Evolutionary conservation across 768 basidiomycete genomes (phyloP).

Genomic region (Boletellus emodensis): DNA sequence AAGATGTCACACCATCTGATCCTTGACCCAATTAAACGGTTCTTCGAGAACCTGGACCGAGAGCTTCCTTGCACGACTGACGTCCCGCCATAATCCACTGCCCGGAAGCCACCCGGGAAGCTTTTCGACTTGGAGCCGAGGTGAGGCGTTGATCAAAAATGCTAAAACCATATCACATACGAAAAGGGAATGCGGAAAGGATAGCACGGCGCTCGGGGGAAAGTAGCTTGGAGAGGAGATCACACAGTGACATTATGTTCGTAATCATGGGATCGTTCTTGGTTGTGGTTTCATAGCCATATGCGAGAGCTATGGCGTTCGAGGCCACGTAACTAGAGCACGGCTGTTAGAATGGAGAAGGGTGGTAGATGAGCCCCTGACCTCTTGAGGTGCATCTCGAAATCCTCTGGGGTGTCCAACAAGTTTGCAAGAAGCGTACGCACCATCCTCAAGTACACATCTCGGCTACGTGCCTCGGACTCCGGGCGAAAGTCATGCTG

Average conservation of each 20-base stretch:
- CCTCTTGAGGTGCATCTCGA: background rate
- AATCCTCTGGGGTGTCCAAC: background rate
- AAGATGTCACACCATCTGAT: background rate
- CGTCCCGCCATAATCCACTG: background rate
- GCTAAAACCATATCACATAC: background rate
- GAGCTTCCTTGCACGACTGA: background rate
- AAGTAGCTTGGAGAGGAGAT: background rate
- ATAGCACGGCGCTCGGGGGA: background rate
- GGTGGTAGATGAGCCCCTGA: background rate
- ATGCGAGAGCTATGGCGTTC: background rate
- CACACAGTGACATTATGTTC: background rate
- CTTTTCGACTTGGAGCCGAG: background rate
- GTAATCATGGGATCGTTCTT: background rate
- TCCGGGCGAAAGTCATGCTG: constrained; percentile 24
- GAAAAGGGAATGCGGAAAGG: background rate
- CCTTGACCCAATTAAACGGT: background rate
- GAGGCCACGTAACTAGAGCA: background rate
- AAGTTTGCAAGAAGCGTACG: background rate
- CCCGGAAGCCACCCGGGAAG: background rate
- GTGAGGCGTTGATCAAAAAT: background rate
- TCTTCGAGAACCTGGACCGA: background rate
- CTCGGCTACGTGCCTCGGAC: constrained; percentile 5
- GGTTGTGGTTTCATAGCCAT: background rate
- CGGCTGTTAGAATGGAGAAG: background rate
- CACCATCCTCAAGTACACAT: background rate